A percentile compares a stretch with the other conserved stretches of the same genome.
Evolutionary conservation across 495 filamentous ascomycete species (phyloP).

Genomic region (Stereocaulon alpinum): DNA sequence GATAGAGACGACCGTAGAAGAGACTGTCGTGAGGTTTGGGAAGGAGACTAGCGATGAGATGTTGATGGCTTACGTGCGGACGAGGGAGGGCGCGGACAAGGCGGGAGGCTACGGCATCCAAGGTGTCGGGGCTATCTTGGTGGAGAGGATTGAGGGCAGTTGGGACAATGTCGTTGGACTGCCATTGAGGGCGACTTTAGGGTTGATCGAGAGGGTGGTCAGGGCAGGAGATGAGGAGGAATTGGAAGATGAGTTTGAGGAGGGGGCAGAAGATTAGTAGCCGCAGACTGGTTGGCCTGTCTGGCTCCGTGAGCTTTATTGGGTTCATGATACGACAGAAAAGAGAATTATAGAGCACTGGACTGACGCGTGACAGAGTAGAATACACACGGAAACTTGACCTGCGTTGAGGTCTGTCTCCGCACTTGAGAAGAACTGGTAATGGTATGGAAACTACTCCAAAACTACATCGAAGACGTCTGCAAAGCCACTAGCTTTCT

Average conservation of each 20-base stretch:
- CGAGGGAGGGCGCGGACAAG: constrained; percentile 90
- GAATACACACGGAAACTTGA: not conserved
- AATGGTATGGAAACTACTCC: not conserved
- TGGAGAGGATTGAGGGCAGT: constrained; percentile 79
- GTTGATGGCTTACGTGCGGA: constrained; percentile 76
- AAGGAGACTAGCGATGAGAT: constrained; percentile 65
- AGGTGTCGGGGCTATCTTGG: constrained; percentile 70
- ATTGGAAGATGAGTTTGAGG: constrained; percentile 28
- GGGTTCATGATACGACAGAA: not conserved
- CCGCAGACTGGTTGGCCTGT: not conserved
- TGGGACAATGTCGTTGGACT: constrained; percentile 96
- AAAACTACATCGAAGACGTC: not conserved
- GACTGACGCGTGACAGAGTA: not conserved
- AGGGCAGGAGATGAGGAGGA: constrained; percentile 36
- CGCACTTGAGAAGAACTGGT: not conserved
- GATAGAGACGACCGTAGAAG: constrained; percentile 69
- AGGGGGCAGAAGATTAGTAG: constrained; percentile 15
- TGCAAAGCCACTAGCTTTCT: not conserved
- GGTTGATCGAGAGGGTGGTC: constrained; percentile 76
- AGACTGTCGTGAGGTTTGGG: constrained; percentile 77
- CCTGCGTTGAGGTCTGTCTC: not conserved
- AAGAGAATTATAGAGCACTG: not conserved
- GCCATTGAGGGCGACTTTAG: constrained; percentile 69
- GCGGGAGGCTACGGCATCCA: constrained; percentile 94
- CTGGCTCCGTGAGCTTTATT: not conserved